Evolutionary conservation across 169 alveolate genomes (phyloP).

Genomic region (Plasmodium coatneyi): DNA sequence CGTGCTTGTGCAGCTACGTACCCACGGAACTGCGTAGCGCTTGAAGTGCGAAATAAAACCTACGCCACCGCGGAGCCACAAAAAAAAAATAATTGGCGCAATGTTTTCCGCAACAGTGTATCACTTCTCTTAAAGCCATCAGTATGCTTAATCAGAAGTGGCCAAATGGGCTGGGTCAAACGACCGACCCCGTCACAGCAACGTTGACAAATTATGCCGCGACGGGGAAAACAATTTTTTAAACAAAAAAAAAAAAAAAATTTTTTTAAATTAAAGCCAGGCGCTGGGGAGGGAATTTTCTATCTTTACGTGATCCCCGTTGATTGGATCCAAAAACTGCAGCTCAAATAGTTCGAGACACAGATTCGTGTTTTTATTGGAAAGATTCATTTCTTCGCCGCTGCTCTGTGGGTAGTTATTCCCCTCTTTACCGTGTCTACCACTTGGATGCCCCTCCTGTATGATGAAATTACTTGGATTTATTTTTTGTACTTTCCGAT

Average conservation of each 20-base stretch:
- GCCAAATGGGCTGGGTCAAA: neutral
- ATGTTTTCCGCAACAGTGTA: neutral
- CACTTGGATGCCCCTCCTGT: neutral
- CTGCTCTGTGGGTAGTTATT: neutral
- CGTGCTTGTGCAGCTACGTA: neutral
- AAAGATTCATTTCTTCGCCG: neutral
- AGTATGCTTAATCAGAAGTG: neutral
- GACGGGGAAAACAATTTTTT: neutral
- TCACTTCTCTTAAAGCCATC: neutral
- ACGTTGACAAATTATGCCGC: neutral
- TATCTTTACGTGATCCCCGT: slow-evolving; percentile 29
- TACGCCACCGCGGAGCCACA: neutral
- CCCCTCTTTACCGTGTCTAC: neutral
- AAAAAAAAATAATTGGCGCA: neutral
- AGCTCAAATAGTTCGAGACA: slow-evolving; percentile 70
- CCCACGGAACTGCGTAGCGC: neutral
- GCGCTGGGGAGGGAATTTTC: slow-evolving; percentile 69
- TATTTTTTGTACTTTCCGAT: neutral
- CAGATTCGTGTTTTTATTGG: neutral
- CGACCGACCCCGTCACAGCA: neutral
- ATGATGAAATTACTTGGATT: slow-evolving; percentile 28
- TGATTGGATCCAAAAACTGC: slow-evolving; percentile 62
- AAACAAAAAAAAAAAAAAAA: neutral
- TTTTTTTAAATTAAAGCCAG: slow-evolving; percentile 62
- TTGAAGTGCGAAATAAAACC: neutral